phyloP scores from a whole-genome alignment of 805 yeast species.

The Lipomyces orientalis region DNA sequence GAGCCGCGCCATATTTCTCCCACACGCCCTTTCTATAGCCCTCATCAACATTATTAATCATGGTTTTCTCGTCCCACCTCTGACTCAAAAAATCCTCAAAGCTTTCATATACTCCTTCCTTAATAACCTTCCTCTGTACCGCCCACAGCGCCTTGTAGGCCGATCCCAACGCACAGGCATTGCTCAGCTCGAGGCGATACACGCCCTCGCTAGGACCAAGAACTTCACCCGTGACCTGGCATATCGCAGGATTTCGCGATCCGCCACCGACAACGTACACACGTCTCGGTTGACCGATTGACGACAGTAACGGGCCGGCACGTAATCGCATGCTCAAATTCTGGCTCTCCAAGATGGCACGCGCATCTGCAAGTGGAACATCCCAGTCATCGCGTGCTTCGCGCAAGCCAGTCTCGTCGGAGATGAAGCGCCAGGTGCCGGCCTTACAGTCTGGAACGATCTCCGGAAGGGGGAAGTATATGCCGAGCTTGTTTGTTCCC shows the following conservation, averaged over 20 bases:
- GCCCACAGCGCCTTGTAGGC: conserved; percentile 75
- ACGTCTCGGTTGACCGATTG: conserved; percentile 61
- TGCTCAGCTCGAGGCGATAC: conserved; percentile 74
- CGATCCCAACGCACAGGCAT: conserved; percentile 93
- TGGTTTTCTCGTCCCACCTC: conserved; percentile 36
- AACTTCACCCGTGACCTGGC: conserved; percentile 69
- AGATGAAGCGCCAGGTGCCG: conserved; percentile 59
- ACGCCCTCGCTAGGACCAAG: conserved; percentile 71
- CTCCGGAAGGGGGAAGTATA: conserved; percentile 89
- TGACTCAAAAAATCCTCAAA: conserved; percentile 42
- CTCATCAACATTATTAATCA: conserved; percentile 33
- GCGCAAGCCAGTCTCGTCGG: conserved; percentile 21
- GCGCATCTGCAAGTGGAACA: conserved; percentile 63
- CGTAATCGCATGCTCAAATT: conserved; percentile 83
- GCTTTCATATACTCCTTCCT: conserved; percentile 47
- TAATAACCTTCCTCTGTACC: conserved; percentile 12
- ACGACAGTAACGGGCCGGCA: conserved; percentile 73
- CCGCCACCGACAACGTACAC: conserved; percentile 90
- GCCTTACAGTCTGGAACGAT: conserved; percentile 82
- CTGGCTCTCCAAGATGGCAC: conserved; percentile 83
- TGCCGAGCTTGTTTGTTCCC: conserved; percentile 58
- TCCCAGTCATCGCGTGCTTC: conserved; percentile 32
- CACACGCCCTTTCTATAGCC: conserved; percentile 36
- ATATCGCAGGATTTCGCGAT: conserved; percentile 71
- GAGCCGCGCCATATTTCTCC: conserved; percentile 33